A percentile compares a stretch with the other conserved stretches of the same genome.
Conservation (phyloP, 495 filamentous ascomycete species). For the Letharia columbiana region DNA sequence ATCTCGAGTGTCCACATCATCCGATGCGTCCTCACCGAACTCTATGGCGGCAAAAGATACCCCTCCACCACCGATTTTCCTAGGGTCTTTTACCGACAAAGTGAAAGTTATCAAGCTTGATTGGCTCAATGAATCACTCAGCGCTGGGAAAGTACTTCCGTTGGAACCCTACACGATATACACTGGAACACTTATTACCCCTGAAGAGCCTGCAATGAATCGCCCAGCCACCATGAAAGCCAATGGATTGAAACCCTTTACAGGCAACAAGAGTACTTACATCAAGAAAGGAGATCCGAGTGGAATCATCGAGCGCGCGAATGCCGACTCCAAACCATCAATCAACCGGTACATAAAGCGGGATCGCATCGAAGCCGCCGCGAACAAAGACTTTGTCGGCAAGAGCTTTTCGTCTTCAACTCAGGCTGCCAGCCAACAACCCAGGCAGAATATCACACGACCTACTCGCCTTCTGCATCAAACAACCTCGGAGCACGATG, state of each 20-base stretch:
- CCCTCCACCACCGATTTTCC: not conserved
- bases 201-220: slow-evolving; percentile 19
- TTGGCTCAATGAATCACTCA: slow-evolving; percentile 64
- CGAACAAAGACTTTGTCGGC: slow-evolving; percentile 21
- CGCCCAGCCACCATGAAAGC: not conserved
- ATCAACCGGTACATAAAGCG: slow-evolving; percentile 15
- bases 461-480: slow-evolving; percentile 41
- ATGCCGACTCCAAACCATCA: slow-evolving; percentile 36
- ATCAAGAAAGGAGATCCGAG: slow-evolving; percentile 7
- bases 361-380: slow-evolving; percentile 20
- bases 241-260: slow-evolving; percentile 8
- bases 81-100: slow-evolving; percentile 24
- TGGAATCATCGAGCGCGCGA: slow-evolving; percentile 46
- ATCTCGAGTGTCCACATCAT: slow-evolving; percentile 1
- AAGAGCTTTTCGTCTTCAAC: slow-evolving; percentile 25
- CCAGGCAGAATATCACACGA: not conserved
- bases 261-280: slow-evolving; percentile 1
- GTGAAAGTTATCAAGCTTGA: slow-evolving; percentile 64
- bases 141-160: slow-evolving; percentile 44
- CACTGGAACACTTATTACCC: slow-evolving; percentile 36
- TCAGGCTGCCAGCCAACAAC: slow-evolving; percentile 8
- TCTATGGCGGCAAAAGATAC: not conserved
- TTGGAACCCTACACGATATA: slow-evolving; percentile 59
- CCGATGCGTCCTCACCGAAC: not conserved
- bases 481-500: slow-evolving; percentile 67